Conservation (phyloP, 345 rosid species). For the Leavenworthia alabamica region DNA sequence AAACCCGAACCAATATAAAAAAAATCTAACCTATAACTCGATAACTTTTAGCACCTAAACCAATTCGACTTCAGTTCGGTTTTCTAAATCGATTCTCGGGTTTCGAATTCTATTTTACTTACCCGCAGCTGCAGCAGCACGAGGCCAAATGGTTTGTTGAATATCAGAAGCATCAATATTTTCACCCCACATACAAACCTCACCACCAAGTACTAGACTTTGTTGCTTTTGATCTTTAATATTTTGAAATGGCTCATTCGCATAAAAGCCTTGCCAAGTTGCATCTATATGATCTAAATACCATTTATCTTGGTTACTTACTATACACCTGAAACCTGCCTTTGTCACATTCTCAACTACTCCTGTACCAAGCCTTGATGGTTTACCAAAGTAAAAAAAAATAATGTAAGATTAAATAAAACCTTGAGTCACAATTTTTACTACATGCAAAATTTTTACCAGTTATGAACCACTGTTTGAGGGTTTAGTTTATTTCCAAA, state of each 20-base stretch:
- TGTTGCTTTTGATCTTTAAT: slow-evolving; percentile 39
- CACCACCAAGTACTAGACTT: slow-evolving; percentile 62
- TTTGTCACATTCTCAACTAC: slow-evolving; percentile 52
- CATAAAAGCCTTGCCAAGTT: slow-evolving; percentile 50
- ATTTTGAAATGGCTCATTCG: slow-evolving; percentile 51
- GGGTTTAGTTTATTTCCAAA: no score
- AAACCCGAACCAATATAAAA: no score
- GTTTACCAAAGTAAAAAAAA: background rate
- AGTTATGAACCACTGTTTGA: no score
- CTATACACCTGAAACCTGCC: slow-evolving; percentile 60
- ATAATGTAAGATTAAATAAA: background rate
- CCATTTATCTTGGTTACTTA: slow-evolving; percentile 80
- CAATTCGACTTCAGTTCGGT: no score
- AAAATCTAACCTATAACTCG: no score
- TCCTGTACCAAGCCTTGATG: slow-evolving; percentile 70
- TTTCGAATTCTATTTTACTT: no score
- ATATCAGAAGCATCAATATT: slow-evolving; percentile 51
- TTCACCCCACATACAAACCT: slow-evolving; percentile 87
- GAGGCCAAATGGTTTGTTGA: slow-evolving; percentile 81
- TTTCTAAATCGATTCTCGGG: no score
- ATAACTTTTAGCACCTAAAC: no score
- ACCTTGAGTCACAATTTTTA: background rate
- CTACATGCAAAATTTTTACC: no score
- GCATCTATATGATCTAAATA: slow-evolving; percentile 59
- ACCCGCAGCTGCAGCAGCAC: slow-evolving; percentile 85